Evolutionary conservation across 169 alveolate genomes (phyloP).

Genomic region (Plasmodium falciparum): DNA sequence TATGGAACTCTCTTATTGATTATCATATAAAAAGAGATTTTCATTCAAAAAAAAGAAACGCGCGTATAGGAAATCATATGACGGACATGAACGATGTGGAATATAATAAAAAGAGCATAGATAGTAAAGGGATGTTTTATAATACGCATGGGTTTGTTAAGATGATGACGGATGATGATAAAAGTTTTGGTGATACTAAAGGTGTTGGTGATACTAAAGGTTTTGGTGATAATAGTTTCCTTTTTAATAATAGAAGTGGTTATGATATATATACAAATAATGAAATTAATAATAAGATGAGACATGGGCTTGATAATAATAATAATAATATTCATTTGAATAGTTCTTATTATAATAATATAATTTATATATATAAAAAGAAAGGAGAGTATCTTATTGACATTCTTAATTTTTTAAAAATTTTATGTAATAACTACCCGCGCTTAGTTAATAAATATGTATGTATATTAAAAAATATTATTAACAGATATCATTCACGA

Average conservation of each 20-base stretch:
- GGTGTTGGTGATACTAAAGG: too few species aligned
- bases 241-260: too few species aligned
- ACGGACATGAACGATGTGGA: neutral
- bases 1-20: constrained; percentile 70
- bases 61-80: neutral
- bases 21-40: constrained; percentile 61
- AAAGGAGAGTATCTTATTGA: constrained; percentile 69
- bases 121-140: neutral
- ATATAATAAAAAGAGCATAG: neutral
- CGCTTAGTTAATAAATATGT: constrained; percentile 47
- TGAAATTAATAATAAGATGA: neutral
- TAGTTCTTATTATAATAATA: constrained; percentile 4
- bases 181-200: neutral
- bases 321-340: neutral
- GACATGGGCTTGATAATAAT: too few species aligned
- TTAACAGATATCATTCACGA: constrained; percentile 66
- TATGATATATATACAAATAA: neutral
- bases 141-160: neutral
- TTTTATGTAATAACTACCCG: constrained; percentile 45
- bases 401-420: constrained; percentile 29
- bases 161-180: neutral
- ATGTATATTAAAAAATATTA: constrained; percentile 58
- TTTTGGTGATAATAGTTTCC: too few species aligned
- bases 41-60: constrained; percentile 18
- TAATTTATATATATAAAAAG: constrained; percentile 45